phyloP scores from a whole-genome alignment of 1,139 yeast genomes.

The Yamadazyma dushanensis region DNA sequence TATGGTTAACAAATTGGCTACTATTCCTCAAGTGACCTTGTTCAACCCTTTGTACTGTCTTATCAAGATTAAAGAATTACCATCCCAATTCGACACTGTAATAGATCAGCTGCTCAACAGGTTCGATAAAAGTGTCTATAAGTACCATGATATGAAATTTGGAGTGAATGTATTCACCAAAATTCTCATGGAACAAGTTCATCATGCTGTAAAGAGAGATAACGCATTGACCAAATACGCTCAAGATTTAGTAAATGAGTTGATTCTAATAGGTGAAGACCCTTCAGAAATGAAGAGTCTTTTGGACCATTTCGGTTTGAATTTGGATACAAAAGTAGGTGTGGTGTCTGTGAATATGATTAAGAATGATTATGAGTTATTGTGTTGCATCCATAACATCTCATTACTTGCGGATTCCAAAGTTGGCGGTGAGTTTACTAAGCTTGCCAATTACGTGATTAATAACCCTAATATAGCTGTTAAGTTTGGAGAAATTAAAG shows the following conservation, averaged over 20 bases:
- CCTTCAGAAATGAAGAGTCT: slow-evolving; percentile 15
- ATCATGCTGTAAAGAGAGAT: slow-evolving; percentile 9
- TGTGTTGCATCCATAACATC: slow-evolving; percentile 18
- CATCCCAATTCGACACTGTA: slow-evolving; percentile 46
- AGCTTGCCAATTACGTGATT: slow-evolving; percentile 40
- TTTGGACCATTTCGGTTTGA: slow-evolving; percentile 10
- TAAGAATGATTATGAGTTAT: slow-evolving; percentile 16
- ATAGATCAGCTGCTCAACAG: slow-evolving; percentile 76
- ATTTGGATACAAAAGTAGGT: slow-evolving; percentile 4
- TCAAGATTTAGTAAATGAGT: slow-evolving; percentile 39
- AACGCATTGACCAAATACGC: slow-evolving; percentile 51
- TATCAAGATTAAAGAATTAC: slow-evolving; percentile 9
- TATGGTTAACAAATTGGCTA: slow-evolving; percentile 17
- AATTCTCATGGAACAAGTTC: slow-evolving; percentile 70
- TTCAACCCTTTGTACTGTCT: slow-evolving; percentile 15
- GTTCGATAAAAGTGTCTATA: slow-evolving; percentile 70
- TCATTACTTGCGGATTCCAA: slow-evolving; percentile 14
- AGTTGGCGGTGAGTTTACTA: slow-evolving; percentile 22
- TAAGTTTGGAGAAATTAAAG: slow-evolving; percentile 9
- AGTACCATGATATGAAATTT: slow-evolving; percentile 70
- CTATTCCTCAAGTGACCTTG: slow-evolving; percentile 10
- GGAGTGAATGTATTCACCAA: slow-evolving; percentile 65
- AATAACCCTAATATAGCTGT: slow-evolving; percentile 6
- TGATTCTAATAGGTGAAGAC: slow-evolving; percentile 58
- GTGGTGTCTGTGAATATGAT: slow-evolving; percentile 9